Conservation (phyloP, 2,329 filamentous ascomycete genomes). For the Fusarium neocosmosporiellum region DNA sequence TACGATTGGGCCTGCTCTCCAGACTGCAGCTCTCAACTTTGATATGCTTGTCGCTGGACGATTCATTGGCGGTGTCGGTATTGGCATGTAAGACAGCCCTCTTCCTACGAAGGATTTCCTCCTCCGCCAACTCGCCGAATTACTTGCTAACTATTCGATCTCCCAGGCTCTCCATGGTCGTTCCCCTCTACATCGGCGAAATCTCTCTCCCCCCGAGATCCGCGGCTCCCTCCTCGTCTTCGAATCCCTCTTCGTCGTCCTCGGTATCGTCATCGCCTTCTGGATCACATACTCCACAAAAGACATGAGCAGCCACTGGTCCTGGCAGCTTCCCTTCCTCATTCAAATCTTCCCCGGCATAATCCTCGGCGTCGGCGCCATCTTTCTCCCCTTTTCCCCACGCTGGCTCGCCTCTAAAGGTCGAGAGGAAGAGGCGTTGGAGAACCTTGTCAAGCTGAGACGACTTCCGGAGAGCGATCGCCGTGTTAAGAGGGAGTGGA, state of each 20-base stretch:
- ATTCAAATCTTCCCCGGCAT: slow-evolving; percentile 9
- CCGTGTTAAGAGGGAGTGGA: slow-evolving; percentile 32
- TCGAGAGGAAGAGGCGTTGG: slow-evolving; percentile 7
- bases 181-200: neutral
- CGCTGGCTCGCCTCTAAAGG: slow-evolving; percentile 13
- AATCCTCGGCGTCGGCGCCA: neutral
- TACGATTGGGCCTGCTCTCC: neutral
- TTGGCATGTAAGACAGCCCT: neutral
- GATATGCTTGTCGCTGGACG: neutral
- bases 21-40: neutral
- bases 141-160: neutral
- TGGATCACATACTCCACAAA: slow-evolving; percentile 43
- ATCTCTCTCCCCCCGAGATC: neutral
- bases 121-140: neutral
- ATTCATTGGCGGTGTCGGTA: neutral
- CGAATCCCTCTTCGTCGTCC: neutral
- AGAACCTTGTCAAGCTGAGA: slow-evolving; percentile 25
- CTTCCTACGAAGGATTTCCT: neutral
- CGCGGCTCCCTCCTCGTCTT: neutral
- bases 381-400: neutral
- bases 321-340: slow-evolving; percentile 15
- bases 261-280: slow-evolving; percentile 40
- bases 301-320: slow-evolving; percentile 16
- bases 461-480: slow-evolving; percentile 29
- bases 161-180: neutral